Evolutionary conservation across 2,329 filamentous ascomycete species (phyloP), one percentile per base, ranked within the genome.

Genomic region (Claviceps sorghi): DNA sequence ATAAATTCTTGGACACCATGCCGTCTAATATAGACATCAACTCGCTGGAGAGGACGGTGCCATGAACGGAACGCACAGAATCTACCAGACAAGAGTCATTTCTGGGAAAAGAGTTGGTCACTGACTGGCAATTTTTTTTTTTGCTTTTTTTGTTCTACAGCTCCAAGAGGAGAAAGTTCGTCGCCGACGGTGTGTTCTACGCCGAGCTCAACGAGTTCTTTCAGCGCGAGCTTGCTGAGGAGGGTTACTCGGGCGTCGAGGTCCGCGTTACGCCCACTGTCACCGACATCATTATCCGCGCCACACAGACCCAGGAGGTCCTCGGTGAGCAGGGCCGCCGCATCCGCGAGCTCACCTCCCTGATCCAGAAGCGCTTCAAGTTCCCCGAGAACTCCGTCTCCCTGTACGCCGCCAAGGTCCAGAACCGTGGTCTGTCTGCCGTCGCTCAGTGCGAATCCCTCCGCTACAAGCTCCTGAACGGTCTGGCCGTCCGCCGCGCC

Each of bases 141-240:
- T 26, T 26, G 3, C 26, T 19, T 32, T 54, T 26, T 26, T 26
- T 26, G 3, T 26, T 26, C 26, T 41, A 55, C 53, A 90, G 86
- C 75, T 90, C 86, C 74, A 91, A 91, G 84, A 78, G 85, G 76
- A 87, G 86, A 82, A 91, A 91, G 84, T 91, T 90, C 79, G 85
- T 91, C 72, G 87, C 86, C 65, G 93, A 98, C 77, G 93, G 93
- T 84, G 93, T 98, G 70, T 98, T 98, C 88, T 98, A 96, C 78
- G 93, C 93, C 80, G 93, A 98, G 80, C 80, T 98, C 76, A 98
- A 98, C 86, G 93, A 98, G 81, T 98, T 98, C 86, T 98, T 98
- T 88, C 93, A 97, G 84, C 91, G 93, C 76, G 93, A 98, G 80
- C 82, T 98, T 72, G 93, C 93, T 72, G 93, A 98, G 84, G 94